Evolutionary conservation across 495 filamentous ascomycete species (phyloP), one percentile per base, ranked within the genome.

Genomic region (Talaromyces proteolyticus): DNA sequence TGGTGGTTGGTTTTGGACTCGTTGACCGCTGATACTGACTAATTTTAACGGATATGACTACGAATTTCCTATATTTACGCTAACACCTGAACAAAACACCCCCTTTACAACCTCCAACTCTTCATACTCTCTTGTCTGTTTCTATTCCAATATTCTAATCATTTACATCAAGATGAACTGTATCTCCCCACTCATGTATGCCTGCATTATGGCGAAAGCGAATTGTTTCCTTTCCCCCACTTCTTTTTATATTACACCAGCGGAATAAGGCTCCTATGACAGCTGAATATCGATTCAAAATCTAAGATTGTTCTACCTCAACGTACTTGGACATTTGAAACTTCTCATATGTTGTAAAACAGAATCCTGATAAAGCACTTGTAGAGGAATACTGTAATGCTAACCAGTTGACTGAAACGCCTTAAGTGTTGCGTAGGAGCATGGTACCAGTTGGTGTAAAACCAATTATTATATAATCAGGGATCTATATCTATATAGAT

Each of bases 1-100:
- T 14, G 47, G 47, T 12, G 47, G 47, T n/a, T 49, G 47, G 47
- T 49, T 49, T 11, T 49, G 47, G 47, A 40, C 47, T 23, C 47
- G 47, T 17, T 49, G 34, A 49, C 16, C n/a, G 7, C 38, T 20
- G n/a, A n/a, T n/a, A n/a, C n/a, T n/a, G 14, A 16, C 11, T 41
- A n/a, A 17, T 41, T 17, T 20, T 41, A 41, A n/a, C 38, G 18
- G 16, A 41, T 41, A 14, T 34, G 8, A 8, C 29, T 14, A 34
- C 29, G 29, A 34, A 34, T 34, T 34, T 34, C 14, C 29, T 34
- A 34, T 34, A 14, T 34, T n/a, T 34, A 34, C 14, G 29, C 8
- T 14, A 8, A 34, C 29, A 34, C 29, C 14, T 34, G 29, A 34
- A 34, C 29, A 1, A 34, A 34, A 34, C 29, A 34, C 4, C 29